Evolutionary conservation across 331 rosid species (phyloP), one percentile per base, ranked within the genome.

Genomic region (Arachis monticola): DNA sequence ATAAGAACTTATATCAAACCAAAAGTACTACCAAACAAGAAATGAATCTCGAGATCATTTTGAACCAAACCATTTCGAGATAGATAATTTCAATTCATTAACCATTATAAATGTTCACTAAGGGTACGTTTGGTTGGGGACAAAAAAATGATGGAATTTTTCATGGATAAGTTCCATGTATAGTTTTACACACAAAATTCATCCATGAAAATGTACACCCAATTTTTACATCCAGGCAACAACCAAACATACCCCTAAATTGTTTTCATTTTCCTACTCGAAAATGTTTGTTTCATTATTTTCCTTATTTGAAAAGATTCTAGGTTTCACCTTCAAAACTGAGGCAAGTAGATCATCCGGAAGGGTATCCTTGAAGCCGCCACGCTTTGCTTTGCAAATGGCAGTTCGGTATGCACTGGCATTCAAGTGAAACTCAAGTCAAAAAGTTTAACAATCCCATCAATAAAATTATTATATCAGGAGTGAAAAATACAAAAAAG

Each of bases 341-440:
- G 97, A 45, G 14, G 95, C 90, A 74, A 93, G 90, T 38, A 91
- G 83, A 84, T 93, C 98, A 86, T 93, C 98, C 2, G 93, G 86
- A 60, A 79, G 90, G 55, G 97, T 87, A 80, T 93, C 96, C 90
- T 93, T 93, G 80, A 91, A 91, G 58, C 90, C 86, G 11, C 97
- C 98, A 50, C 89, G 89, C 79, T 84, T 91, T 57, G 98, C 80
- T 77, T 87, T 93, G 81, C 97, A 91, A 60, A 93, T 86, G 1
- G 97, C 89, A 14, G 98, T 91, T 22, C 98, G 90, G 67, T 78
- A 90, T 45, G 97, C 94, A 73, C 96, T 94, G 79, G 1, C 72
- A 50, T 79, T 38, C 45, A 53, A 63, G 41, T 30, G 6, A 67
- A 70, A 53, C 63, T 48, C 14, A 47, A 68, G 6, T 58, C 32